Base-by-base conservation (phyloP, 2,329 filamentous ascomycete species). In the Penicillium sclerotiorum region DNA sequence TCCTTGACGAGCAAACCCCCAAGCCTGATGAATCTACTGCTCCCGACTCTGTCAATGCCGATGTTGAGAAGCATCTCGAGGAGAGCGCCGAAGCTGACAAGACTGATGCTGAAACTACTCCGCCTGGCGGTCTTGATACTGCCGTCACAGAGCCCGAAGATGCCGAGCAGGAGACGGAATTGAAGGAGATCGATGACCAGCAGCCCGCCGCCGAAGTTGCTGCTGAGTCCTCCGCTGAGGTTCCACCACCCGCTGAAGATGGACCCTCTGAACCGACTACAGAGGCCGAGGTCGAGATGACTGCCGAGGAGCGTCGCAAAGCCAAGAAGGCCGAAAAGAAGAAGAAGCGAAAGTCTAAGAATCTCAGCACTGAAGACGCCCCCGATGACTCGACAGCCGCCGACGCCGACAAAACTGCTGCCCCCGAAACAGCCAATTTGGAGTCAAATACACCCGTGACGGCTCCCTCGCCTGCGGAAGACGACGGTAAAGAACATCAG, bases 401-500 rank as follows among this genome's bases (percentile, higher is more conserved):
- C 28, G 58, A 54, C 36, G 47, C 51, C 38, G 62, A 49, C 47
- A 52, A 57, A 23, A 41, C 38, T 20, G 45, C 60, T 40, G 32
- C 49, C 11, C 45, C 53, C 40, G 62, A 50, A 49, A 53, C 56
- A 32, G 42, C 40, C 20, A 46, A 48, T 48, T 45, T 56, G 44
- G 63, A 62, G 47, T 32, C 55, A 36, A 56, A 56, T 50, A 30
- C 25, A 49, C 52, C 52, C 56, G 59, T 64, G 48, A 65, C 59
- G 58, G 64, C 60, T 60, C 44, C 56, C 59, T 58, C 59, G 55
- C 65, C 66, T 66, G 63, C 62, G 64, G 67, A 73, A 65, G 63
- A 69, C 64, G 70, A 74, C 63, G 71, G 71, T 74, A 73, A 74
- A 71, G 70, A 74, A 59, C 66, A 70, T 68, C 71, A 72, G 69